Conservation (phyloP, 768 basidiomycete genomes). For the Hygrocybe punicea region DNA sequence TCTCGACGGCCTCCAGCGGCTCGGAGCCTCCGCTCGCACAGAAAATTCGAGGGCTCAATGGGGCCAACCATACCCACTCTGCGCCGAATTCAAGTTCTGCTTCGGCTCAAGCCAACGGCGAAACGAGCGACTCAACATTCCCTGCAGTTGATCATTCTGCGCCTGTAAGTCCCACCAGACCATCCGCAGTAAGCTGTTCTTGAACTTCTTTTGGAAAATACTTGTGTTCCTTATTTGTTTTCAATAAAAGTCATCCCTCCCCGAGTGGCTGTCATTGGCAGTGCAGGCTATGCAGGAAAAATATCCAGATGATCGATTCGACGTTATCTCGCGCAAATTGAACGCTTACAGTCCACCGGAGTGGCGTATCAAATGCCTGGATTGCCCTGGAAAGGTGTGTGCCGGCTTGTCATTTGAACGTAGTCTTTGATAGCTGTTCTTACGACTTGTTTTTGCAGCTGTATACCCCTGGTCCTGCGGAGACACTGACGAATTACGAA, state of each 20-base stretch:
- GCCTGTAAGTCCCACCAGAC: slow-evolving; percentile 1
- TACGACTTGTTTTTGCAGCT: slow-evolving; percentile 43
- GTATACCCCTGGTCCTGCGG: slow-evolving; percentile 86
- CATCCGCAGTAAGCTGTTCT: neutral
- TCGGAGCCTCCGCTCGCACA: slow-evolving; percentile 75
- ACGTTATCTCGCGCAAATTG: slow-evolving; percentile 63
- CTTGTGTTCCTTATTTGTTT: neutral
- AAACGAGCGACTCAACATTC: neutral
- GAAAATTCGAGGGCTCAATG: slow-evolving; percentile 55
- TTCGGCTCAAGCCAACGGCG: neutral
- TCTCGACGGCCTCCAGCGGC: slow-evolving; percentile 68
- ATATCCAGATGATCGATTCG: slow-evolving; percentile 82
- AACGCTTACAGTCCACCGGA: slow-evolving; percentile 58
- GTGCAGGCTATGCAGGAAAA: slow-evolving; percentile 62
- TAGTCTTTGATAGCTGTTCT: neutral
- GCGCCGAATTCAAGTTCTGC: slow-evolving; percentile 7
- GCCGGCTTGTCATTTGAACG: slow-evolving; percentile 1
- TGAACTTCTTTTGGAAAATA: slow-evolving; percentile 16
- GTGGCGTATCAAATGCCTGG: slow-evolving; percentile 88
- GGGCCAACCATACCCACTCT: slow-evolving; percentile 36
- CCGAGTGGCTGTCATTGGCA: slow-evolving; percentile 69
- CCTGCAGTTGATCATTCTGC: neutral
- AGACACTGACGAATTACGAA: slow-evolving; percentile 86
- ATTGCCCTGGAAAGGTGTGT: slow-evolving; percentile 91
- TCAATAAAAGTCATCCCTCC: slow-evolving; percentile 41